A percentile compares a stretch with the other conserved stretches of the same genome.
These are phyloP conservation scores for Claviceps fusiformis DNA, from an alignment of 2,329 filamentous ascomycete species.

Conservation along the genomic window DNA sequence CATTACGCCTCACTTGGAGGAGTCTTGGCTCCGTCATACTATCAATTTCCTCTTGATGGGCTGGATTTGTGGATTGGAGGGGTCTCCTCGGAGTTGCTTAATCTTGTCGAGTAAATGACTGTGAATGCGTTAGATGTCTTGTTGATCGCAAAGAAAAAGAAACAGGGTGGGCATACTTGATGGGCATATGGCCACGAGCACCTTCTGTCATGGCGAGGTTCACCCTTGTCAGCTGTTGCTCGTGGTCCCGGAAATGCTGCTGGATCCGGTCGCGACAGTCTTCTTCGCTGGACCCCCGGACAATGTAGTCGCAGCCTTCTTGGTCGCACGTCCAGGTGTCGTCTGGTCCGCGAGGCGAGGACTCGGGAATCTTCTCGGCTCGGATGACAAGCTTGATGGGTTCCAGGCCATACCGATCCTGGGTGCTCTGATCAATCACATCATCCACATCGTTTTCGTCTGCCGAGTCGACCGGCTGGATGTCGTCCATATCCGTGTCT, in stretches of 20 bases:
- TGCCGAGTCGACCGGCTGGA: constrained; percentile 9
- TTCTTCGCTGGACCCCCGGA: constrained; percentile 46
- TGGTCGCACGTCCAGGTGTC: constrained; percentile 55
- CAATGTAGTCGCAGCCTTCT: constrained; percentile 48
- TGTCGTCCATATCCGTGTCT: constrained; percentile 21
- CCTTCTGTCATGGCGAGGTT: constrained; percentile 44
- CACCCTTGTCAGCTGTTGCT: constrained; percentile 36
- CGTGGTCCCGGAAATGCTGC: constrained; percentile 47
- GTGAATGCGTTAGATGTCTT: constrained; percentile 17
- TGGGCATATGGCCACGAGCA: constrained; percentile 37
- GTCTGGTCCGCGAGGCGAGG: constrained; percentile 38
- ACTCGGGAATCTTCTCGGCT: constrained; percentile 35
- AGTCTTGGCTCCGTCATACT: constrained; percentile 13
- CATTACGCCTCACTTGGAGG: neutral
- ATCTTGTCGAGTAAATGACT: constrained; percentile 45
- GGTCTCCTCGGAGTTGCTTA: constrained; percentile 27
- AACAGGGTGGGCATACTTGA: constrained; percentile 36
- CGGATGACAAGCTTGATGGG: constrained; percentile 31
- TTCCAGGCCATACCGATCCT: constrained; percentile 11
- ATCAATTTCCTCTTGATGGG: constrained; percentile 34
- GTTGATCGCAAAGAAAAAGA: constrained; percentile 18
- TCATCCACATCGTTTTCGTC: constrained; percentile 4
- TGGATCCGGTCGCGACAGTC: constrained; percentile 42
- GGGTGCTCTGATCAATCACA: neutral
- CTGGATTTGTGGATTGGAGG: constrained; percentile 12